phyloP scores from a whole-genome alignment of 2,329 filamentous ascomycete genomes.

The Coniella vitis region DNA sequence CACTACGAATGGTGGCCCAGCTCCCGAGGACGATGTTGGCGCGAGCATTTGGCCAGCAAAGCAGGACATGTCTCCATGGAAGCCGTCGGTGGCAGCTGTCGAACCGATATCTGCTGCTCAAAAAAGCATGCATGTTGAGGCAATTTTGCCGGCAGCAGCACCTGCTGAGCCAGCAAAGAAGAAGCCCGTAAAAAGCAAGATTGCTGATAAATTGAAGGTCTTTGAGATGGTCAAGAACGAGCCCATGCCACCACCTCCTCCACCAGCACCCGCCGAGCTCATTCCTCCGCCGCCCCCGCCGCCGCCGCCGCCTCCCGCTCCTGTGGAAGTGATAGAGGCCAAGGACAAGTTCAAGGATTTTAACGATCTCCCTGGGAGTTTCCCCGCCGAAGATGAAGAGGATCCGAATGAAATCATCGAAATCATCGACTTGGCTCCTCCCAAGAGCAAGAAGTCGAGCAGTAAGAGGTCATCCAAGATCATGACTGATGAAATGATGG shows the following conservation, averaged over 20 bases:
- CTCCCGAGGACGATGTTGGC: constrained; percentile 10
- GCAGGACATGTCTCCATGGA: constrained; percentile 35
- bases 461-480: constrained; percentile 35
- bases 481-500: constrained; percentile 29
- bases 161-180: constrained; percentile 31
- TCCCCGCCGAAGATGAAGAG: constrained; percentile 45
- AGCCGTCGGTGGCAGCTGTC: constrained; percentile 27
- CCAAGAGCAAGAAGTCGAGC: constrained; percentile 35
- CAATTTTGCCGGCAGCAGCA: neutral
- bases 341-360: constrained; percentile 28
- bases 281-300: constrained; percentile 33
- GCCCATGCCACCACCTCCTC: constrained; percentile 28
- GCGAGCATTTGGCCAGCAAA: constrained; percentile 19
- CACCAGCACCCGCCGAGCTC: constrained; percentile 19
- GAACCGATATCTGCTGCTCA: neutral
- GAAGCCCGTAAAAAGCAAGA: constrained; percentile 43
- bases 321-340: constrained; percentile 34
- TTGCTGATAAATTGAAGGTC: constrained; percentile 50
- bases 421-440: constrained; percentile 42
- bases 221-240: constrained; percentile 40
- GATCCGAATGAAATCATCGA: constrained; percentile 36
- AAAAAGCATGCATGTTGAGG: neutral
- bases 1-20: constrained; percentile 19
- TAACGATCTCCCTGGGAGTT: constrained; percentile 49
- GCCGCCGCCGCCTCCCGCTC: constrained; percentile 34